phyloP scores from a whole-genome alignment of 2,329 filamentous ascomycete species.

The Zarea fungicola region DNA sequence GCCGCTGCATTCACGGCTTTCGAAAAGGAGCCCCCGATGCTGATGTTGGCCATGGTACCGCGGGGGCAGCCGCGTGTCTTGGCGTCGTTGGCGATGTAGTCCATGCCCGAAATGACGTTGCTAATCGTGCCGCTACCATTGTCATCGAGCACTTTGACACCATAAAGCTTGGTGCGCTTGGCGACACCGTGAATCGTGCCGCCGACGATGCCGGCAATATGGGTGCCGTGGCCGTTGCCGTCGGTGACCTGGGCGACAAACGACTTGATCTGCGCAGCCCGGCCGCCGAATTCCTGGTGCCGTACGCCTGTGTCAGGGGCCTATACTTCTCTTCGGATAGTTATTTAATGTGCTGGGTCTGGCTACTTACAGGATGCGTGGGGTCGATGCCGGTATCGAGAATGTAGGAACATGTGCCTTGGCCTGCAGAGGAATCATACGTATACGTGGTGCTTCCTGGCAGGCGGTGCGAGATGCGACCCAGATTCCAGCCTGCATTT shows the following conservation, averaged over 20 bases:
- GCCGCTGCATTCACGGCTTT: conserved; percentile 43
- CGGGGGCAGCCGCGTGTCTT: conserved; percentile 25
- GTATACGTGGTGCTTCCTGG: conserved; percentile 3
- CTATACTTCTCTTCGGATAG: background rate
- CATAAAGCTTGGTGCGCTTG: conserved; percentile 32
- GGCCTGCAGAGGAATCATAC: conserved; percentile 6
- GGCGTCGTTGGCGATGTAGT: conserved; percentile 32
- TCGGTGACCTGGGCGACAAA: conserved; percentile 28
- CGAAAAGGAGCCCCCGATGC: conserved; percentile 40
- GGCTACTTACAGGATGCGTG: background rate
- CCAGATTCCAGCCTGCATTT: conserved; percentile 3
- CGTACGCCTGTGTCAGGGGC: background rate
- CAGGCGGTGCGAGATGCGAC: conserved; percentile 3
- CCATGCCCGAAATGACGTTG: conserved; percentile 35
- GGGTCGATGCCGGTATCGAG: conserved; percentile 3
- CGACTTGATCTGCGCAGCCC: conserved; percentile 23
- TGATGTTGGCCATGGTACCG: conserved; percentile 46
- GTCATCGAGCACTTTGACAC: conserved; percentile 38
- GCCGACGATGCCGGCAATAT: conserved; percentile 35
- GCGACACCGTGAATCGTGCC: conserved; percentile 35
- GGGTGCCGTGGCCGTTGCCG: conserved; percentile 36
- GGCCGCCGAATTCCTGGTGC: conserved; percentile 32
- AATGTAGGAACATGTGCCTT: conserved; percentile 5
- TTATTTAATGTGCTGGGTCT: background rate
- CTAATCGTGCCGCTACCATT: conserved; percentile 29